These are phyloP conservation scores for Trifolium repens DNA, from an alignment of 306 rosid species.

Conservation along the genomic window DNA sequence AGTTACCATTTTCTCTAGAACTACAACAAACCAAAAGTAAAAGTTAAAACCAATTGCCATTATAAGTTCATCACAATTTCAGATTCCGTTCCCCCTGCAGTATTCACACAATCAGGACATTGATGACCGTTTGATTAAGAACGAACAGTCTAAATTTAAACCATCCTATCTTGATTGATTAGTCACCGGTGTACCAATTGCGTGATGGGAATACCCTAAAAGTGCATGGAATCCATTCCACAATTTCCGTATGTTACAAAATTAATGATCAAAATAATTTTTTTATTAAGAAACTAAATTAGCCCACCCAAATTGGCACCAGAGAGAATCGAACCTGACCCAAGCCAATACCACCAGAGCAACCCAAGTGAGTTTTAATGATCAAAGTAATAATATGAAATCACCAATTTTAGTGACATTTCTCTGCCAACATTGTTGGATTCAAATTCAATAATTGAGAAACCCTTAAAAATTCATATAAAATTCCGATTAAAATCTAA, in stretches of 20 bases:
- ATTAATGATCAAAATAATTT: not conserved
- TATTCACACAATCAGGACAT: not conserved
- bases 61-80: slow-evolving; percentile 3
- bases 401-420: slow-evolving; percentile 28
- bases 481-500: not conserved
- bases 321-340: too few relatives aligned
- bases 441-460: slow-evolving; percentile 29
- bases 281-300: too few relatives aligned
- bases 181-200: not conserved
- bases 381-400: not conserved
- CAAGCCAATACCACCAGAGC: too few relatives aligned
- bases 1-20: slow-evolving; percentile 64
- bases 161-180: not conserved
- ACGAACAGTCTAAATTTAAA: not conserved
- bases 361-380: too few relatives aligned
- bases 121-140: not conserved
- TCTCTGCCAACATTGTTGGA: slow-evolving; percentile 48
- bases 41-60: slow-evolving; percentile 25
- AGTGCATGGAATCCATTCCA: not conserved
- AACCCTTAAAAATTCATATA: not conserved
- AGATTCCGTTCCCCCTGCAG: not conserved
- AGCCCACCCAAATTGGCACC: too few relatives aligned
- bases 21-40: slow-evolving; percentile 24
- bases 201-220: not conserved
- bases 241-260: not conserved